Percentiles rank a stretch among this genome's conserved stretches.
These are phyloP conservation scores for Nicotiana otophora DNA, from an alignment of 257 asterid genomes.

Conservation along the genomic window DNA sequence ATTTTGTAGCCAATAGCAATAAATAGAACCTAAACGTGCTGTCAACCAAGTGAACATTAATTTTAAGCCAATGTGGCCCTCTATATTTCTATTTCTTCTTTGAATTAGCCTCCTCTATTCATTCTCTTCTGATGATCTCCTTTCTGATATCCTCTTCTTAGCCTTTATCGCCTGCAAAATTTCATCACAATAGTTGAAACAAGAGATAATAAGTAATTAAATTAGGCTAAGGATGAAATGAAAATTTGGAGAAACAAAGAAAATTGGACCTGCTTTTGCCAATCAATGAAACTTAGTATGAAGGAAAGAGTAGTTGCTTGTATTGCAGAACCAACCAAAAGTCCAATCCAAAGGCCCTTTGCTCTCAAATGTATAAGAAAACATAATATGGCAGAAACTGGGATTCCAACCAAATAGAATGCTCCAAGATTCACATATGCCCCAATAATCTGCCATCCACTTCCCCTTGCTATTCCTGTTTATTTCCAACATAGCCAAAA, in stretches of 20 bases:
- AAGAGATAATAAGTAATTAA: neutral
- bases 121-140: neutral
- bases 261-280: constrained; percentile 32
- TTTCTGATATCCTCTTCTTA: constrained; percentile 13
- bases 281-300: constrained; percentile 33
- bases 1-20: neutral
- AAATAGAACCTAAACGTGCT: neutral
- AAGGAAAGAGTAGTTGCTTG: constrained; percentile 31
- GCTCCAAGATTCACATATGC: constrained; percentile 54
- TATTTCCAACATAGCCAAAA: neutral
- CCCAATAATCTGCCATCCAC: constrained; percentile 61
- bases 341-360: constrained; percentile 52
- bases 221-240: neutral
- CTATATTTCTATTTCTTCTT: neutral
- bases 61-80: neutral
- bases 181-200: neutral
- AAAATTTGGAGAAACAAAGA: neutral
- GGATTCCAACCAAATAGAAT: constrained; percentile 44
- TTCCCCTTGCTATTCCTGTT: constrained; percentile 56
- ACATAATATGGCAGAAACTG: constrained; percentile 31
- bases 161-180: constrained; percentile 26
- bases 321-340: constrained; percentile 29
- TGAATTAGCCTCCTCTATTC: neutral
- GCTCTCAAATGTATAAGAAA: constrained; percentile 32
- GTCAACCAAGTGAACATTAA: neutral